Percentiles rank a stretch among this genome's conserved stretches.
These are phyloP conservation scores for Cladophialophora bantiana DNA, from an alignment of 2,329 filamentous ascomycete genomes.

Conservation along the genomic window DNA sequence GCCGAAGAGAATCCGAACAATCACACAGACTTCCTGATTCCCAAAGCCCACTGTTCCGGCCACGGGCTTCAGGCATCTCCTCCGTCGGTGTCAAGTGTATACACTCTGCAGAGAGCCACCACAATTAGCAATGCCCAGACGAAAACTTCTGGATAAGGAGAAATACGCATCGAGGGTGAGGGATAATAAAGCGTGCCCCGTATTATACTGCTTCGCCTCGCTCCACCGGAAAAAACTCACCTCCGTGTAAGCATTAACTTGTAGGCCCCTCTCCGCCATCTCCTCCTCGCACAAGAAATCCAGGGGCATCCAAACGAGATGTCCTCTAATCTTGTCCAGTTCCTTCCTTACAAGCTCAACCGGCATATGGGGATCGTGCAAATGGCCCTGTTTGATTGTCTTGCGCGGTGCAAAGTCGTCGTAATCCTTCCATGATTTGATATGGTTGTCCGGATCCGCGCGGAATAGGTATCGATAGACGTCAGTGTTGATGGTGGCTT, in stretches of 20 bases:
- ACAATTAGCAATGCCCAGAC: slow-evolving; percentile 3
- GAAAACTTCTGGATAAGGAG: background rate
- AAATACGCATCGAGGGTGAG: background rate
- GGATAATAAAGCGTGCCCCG: too few species aligned
- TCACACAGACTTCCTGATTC: too few species aligned
- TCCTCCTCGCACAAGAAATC: slow-evolving; percentile 81
- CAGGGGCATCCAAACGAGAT: slow-evolving; percentile 95
- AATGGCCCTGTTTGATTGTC: slow-evolving; percentile 80
- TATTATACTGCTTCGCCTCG: too few species aligned
- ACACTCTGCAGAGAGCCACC: slow-evolving; percentile 25
- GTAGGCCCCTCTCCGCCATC: slow-evolving; percentile 88
- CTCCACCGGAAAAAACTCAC: slow-evolving; percentile 64
- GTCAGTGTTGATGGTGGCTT: slow-evolving; percentile 79
- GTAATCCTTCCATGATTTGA: slow-evolving; percentile 90
- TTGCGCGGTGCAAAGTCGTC: slow-evolving; percentile 74
- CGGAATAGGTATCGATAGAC: slow-evolving; percentile 85
- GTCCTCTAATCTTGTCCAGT: slow-evolving; percentile 80
- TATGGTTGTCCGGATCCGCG: slow-evolving; percentile 84
- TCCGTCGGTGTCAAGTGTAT: slow-evolving; percentile 22
- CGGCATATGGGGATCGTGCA: slow-evolving; percentile 81
- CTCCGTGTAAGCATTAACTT: slow-evolving; percentile 86
- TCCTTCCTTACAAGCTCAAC: slow-evolving; percentile 75
- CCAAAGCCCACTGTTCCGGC: too few species aligned
- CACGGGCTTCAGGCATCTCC: background rate
- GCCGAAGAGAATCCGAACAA: too few species aligned